A percentile compares a stretch with the other conserved stretches of the same genome.
Conservation (phyloP, 805 yeast species). For the Sporopachydermia lactativora region DNA sequence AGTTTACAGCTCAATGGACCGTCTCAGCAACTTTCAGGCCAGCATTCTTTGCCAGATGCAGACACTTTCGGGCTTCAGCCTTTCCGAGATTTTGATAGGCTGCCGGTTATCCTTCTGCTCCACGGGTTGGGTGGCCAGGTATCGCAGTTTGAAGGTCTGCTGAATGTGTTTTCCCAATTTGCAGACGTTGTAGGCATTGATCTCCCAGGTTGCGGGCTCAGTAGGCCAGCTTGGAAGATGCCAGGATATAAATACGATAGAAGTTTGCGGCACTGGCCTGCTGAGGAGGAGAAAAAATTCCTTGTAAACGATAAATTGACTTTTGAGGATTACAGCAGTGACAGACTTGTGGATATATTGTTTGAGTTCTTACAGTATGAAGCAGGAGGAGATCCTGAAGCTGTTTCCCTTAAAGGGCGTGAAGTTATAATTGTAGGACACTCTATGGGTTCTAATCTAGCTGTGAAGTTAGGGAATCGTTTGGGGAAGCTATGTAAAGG, state of each 20-base stretch:
- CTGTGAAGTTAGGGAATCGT: conserved; percentile 28
- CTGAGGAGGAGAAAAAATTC: not conserved
- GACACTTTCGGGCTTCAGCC: not conserved
- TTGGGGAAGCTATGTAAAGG: conserved; percentile 16
- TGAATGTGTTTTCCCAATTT: conserved; percentile 47
- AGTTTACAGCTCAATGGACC: not conserved
- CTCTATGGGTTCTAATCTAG: conserved; percentile 56
- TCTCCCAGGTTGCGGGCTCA: conserved; percentile 74
- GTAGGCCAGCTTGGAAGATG: conserved; percentile 9
- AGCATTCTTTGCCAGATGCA: not conserved
- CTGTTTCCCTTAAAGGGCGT: conserved; percentile 7
- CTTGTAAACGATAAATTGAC: conserved; percentile 4
- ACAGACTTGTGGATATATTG: conserved; percentile 24
- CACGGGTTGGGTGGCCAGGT: conserved; percentile 91
- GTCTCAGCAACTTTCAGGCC: not conserved
- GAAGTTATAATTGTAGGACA: conserved; percentile 43
- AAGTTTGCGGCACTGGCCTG: conserved; percentile 18
- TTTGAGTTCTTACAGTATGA: conserved; percentile 21
- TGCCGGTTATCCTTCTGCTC: conserved; percentile 52
- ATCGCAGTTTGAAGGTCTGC: conserved; percentile 67
- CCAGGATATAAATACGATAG: conserved; percentile 13
- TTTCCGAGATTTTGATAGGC: conserved; percentile 18
- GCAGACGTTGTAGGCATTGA: conserved; percentile 60
- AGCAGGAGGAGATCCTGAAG: conserved; percentile 21
- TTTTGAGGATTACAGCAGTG: conserved; percentile 26